These are phyloP conservation scores for Wickerhamiella kurtzmanii DNA, from an alignment of 805 yeast species.

Conservation along the genomic window DNA sequence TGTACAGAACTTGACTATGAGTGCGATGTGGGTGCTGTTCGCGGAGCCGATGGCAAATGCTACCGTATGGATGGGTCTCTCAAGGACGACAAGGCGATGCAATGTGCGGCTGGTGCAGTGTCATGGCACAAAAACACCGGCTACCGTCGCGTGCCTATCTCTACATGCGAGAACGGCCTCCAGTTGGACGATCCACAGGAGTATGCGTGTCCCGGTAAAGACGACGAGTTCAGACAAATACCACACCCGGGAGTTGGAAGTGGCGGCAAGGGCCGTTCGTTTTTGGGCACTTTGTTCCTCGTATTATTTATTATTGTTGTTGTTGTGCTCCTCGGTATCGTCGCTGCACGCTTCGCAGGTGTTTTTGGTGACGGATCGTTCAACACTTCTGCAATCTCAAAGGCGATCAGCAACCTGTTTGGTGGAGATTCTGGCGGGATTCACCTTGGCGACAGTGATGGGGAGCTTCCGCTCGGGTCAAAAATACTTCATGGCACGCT, in stretches of 20 bases:
- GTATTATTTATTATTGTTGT: neutral
- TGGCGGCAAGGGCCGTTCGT: constrained; percentile 25
- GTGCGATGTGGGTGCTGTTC: constrained; percentile 76
- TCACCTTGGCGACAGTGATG: neutral
- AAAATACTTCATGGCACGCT: neutral
- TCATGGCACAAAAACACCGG: constrained; percentile 74
- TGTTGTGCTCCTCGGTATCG: neutral
- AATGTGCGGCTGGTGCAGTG: constrained; percentile 42
- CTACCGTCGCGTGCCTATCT: constrained; percentile 70
- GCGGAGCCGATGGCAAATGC: constrained; percentile 73
- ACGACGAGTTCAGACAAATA: constrained; percentile 38
- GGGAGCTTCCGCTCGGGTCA: neutral
- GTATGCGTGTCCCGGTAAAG: constrained; percentile 80
- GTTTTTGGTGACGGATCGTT: neutral
- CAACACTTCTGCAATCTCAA: too few relatives aligned
- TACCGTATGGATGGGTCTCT: constrained; percentile 36
- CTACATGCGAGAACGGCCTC: constrained; percentile 76
- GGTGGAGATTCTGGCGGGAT: neutral
- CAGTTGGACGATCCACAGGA: constrained; percentile 52
- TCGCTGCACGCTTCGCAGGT: neutral
- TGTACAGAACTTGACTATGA: constrained; percentile 84
- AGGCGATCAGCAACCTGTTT: neutral
- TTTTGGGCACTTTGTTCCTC: neutral
- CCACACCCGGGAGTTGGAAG: neutral
- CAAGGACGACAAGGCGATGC: neutral